These are phyloP conservation scores for Puccinia horiana DNA, from an alignment of 1,284 basidiomycete species.

Conservation along the genomic window DNA sequence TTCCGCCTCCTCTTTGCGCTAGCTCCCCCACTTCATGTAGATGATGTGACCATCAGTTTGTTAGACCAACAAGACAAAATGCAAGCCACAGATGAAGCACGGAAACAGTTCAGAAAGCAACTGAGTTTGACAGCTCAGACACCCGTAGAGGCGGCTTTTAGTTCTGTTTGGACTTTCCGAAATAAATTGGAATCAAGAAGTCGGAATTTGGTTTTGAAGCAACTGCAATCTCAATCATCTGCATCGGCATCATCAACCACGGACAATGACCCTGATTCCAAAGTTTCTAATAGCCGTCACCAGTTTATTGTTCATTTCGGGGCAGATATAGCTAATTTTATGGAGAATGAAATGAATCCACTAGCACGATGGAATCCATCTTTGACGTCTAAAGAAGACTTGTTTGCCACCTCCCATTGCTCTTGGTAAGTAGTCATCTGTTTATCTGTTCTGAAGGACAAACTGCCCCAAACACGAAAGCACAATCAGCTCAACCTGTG, in stretches of 20 bases:
- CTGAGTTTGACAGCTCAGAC: not conserved
- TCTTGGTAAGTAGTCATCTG: not conserved
- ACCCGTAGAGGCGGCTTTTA: not conserved
- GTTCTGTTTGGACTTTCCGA: not conserved
- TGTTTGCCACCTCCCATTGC: not conserved
- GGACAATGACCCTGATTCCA: not conserved
- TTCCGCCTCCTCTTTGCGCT: not conserved
- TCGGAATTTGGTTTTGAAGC: conserved; percentile 2
- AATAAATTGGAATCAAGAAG: conserved; percentile 1
- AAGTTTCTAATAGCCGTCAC: not conserved
- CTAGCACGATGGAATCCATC: conserved; percentile 17
- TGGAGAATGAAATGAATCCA: not conserved
- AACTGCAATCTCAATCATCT: not conserved
- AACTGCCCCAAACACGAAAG: not conserved
- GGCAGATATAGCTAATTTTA: not conserved
- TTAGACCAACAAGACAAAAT: not conserved
- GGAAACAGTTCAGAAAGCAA: not conserved
- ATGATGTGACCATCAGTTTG: not conserved
- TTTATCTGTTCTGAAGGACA: not conserved
- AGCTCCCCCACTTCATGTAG: not conserved
- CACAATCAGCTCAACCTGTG: not conserved
- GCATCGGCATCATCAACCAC: not conserved
- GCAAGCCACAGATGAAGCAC: not conserved
- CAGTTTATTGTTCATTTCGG: not conserved
- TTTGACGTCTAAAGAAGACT: not conserved